phyloP scores from a whole-genome alignment of 345 rosid genomes.

The Rhodomyrtus tomentosa region DNA sequence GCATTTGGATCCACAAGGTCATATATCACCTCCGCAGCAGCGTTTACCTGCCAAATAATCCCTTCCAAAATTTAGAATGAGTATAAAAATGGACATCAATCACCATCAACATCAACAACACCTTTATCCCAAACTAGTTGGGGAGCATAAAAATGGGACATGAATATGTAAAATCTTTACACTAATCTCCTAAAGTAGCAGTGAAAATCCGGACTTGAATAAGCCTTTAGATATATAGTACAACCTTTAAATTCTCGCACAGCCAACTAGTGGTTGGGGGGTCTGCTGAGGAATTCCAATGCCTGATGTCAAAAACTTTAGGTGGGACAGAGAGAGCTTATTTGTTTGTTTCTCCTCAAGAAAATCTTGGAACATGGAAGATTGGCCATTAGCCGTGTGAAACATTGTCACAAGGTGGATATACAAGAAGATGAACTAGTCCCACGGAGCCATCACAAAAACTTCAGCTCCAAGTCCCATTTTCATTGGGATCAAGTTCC shows the following conservation, averaged over 20 bases:
- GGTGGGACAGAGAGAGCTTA: background rate
- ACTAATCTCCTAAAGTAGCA: background rate
- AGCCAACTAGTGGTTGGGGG: background rate
- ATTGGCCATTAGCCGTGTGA: background rate
- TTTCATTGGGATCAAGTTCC: background rate
- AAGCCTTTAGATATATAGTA: background rate
- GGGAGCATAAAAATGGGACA: background rate
- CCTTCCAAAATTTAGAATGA: background rate
- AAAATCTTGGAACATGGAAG: background rate
- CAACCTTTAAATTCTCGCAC: background rate
- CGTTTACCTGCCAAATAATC: conserved; percentile 48
- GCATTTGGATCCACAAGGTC: conserved; percentile 96
- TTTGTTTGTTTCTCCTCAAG: background rate
- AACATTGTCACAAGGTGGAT: background rate
- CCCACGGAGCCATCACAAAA: background rate
- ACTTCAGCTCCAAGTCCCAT: background rate
- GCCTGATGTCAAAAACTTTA: background rate
- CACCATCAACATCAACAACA: too few relatives aligned
- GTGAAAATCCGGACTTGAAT: background rate
- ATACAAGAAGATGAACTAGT: background rate
- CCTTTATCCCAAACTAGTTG: too few relatives aligned
- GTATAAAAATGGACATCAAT: background rate
- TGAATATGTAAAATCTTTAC: background rate
- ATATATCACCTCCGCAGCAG: conserved; percentile 91
- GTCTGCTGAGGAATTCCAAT: background rate